These are phyloP conservation scores for Botryotinia globosa DNA, from an alignment of 2,329 filamentous ascomycete genomes.

Conservation along the genomic window DNA sequence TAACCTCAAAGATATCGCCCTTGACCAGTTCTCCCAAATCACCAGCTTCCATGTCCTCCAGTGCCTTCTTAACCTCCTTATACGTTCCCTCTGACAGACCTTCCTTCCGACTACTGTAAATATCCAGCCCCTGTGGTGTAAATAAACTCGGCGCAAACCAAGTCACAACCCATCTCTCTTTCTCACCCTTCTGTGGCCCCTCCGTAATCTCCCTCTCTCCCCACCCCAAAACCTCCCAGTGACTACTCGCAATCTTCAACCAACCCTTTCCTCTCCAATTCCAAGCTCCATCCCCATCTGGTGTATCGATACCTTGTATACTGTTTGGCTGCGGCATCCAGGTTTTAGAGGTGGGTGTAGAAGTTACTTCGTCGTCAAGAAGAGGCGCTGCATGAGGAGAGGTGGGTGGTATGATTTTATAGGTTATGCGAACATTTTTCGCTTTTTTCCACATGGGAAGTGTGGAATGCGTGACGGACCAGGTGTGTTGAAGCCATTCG, in stretches of 20 bases:
- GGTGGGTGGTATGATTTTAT: conserved; percentile 50
- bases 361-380: conserved; percentile 71
- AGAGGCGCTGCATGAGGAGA: conserved; percentile 25
- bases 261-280: conserved; percentile 77
- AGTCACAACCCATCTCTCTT: conserved; percentile 69
- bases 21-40: conserved; percentile 54
- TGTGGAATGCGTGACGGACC: conserved; percentile 73
- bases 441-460: conserved; percentile 77
- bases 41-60: conserved; percentile 50
- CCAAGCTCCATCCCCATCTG: conserved; percentile 50
- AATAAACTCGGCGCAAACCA: conserved; percentile 83
- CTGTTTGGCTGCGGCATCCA: conserved; percentile 51
- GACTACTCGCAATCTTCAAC: conserved; percentile 67
- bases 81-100: conserved; percentile 59
- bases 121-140: conserved; percentile 76
- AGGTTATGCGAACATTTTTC: conserved; percentile 78
- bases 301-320: conserved; percentile 64
- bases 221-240: conserved; percentile 81
- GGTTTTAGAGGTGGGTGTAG: conserved; percentile 50
- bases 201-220: conserved; percentile 49
- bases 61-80: conserved; percentile 52
- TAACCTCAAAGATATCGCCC: conserved; percentile 48
- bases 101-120: conserved; percentile 64
- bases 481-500: conserved; percentile 62
- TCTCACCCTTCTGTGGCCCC: conserved; percentile 33